Evolutionary conservation across 2,329 filamentous ascomycete species (phyloP).

Genomic region (Penicillium sp.): DNA sequence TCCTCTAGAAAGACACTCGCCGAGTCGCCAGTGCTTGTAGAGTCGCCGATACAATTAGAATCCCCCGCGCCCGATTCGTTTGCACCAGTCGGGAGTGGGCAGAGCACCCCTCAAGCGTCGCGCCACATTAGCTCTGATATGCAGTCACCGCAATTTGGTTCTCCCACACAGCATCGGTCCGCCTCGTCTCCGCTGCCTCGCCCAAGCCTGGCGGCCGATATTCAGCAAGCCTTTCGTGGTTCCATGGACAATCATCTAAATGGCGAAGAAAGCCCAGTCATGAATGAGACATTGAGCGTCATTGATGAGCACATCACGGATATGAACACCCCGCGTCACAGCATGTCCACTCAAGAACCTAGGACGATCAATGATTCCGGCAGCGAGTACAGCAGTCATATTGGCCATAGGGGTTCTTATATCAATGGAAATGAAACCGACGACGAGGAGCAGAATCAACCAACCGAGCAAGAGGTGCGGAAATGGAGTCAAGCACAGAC

Average conservation of each 20-base stretch:
- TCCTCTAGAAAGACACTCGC: background rate
- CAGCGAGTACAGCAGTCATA: slow-evolving; percentile 82
- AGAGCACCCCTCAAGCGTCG: slow-evolving; percentile 42
- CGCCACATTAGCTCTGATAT: slow-evolving; percentile 38
- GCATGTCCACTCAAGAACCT: slow-evolving; percentile 48
- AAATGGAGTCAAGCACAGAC: slow-evolving; percentile 78
- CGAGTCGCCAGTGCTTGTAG: slow-evolving; percentile 7
- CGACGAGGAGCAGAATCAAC: slow-evolving; percentile 75
- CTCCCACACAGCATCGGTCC: slow-evolving; percentile 32
- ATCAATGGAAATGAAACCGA: slow-evolving; percentile 94
- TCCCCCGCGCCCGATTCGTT: slow-evolving; percentile 20
- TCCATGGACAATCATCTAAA: slow-evolving; percentile 51
- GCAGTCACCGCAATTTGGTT: slow-evolving; percentile 20
- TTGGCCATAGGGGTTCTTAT: slow-evolving; percentile 77
- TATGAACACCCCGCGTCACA: slow-evolving; percentile 63
- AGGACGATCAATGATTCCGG: slow-evolving; percentile 71
- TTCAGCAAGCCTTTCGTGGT: slow-evolving; percentile 47
- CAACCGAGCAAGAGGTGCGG: slow-evolving; percentile 71
- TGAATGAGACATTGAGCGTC: slow-evolving; percentile 91
- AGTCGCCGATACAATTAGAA: slow-evolving; percentile 16
- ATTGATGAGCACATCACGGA: slow-evolving; percentile 97
- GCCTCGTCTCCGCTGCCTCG: slow-evolving; percentile 39
- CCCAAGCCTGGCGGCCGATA: slow-evolving; percentile 35
- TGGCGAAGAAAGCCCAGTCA: slow-evolving; percentile 68
- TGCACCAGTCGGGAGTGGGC: slow-evolving; percentile 31